A percentile compares a stretch with the other conserved stretches of the same genome.
These are phyloP conservation scores for Monilinia fructicola DNA, from an alignment of 2,329 filamentous ascomycete genomes.

Conservation along the genomic window DNA sequence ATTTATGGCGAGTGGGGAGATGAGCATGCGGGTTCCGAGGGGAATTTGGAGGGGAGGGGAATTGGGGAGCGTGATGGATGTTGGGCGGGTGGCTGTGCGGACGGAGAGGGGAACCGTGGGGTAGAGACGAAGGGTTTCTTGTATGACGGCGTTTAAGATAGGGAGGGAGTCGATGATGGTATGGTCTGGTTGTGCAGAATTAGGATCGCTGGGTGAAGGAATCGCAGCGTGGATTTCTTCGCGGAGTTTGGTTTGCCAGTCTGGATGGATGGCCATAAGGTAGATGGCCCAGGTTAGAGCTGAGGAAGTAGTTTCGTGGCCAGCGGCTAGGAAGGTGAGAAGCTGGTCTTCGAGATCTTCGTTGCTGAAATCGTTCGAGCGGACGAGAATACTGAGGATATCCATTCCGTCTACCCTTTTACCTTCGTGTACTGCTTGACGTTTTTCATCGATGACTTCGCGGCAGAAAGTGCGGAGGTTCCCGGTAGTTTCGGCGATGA, in stretches of 20 bases:
- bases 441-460: constrained; percentile 69
- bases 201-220: constrained; percentile 40
- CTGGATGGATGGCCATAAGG: constrained; percentile 55
- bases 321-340: constrained; percentile 83
- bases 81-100: constrained; percentile 57
- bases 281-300: constrained; percentile 67
- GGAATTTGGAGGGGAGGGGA: constrained; percentile 58
- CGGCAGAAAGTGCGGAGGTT: constrained; percentile 64
- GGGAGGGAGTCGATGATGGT: constrained; percentile 61
- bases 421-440: constrained; percentile 43
- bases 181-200: constrained; percentile 41
- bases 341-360: constrained; percentile 79
- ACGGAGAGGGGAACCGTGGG: constrained; percentile 65
- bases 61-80: constrained; percentile 56
- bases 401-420: constrained; percentile 52
- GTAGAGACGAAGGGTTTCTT: constrained; percentile 67
- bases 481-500: constrained; percentile 54
- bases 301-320: constrained; percentile 74
- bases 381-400: constrained; percentile 75
- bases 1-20: constrained; percentile 58
- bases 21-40: constrained; percentile 54
- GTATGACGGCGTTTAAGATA: constrained; percentile 64
- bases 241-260: constrained; percentile 58
- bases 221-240: constrained; percentile 54
- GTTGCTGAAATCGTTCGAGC: constrained; percentile 72